Percentiles rank a stretch among this genome's conserved stretches.
phyloP scores from a whole-genome alignment of 225 moss, liverwort and hornwort genomes.

The Anthoceros angustus region DNA sequence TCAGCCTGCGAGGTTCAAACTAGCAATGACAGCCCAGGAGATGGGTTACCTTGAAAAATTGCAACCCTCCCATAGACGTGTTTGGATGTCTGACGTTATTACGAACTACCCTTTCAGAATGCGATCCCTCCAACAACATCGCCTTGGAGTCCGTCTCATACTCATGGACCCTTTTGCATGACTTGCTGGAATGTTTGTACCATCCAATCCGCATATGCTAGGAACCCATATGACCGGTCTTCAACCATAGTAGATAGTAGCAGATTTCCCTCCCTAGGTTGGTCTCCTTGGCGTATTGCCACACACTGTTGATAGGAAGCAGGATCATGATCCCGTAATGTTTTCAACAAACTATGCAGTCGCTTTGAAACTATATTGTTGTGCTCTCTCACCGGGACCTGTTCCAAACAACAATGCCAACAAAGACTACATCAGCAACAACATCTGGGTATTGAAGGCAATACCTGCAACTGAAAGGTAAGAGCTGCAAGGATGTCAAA shows the following conservation, averaged over 20 bases:
- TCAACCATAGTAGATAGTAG: conserved; percentile 64
- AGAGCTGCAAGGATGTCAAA: not conserved
- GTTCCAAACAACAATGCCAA: conserved; percentile 8
- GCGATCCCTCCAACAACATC: too few relatives aligned
- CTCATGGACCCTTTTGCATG: conserved; percentile 25
- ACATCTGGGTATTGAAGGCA: not conserved
- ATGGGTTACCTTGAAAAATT: too few relatives aligned
- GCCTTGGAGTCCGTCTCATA: too few relatives aligned
- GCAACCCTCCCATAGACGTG: too few relatives aligned
- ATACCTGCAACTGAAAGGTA: not conserved
- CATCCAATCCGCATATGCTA: conserved; percentile 77
- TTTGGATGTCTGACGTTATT: too few relatives aligned
- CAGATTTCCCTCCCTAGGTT: conserved; percentile 68
- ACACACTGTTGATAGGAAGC: conserved; percentile 52
- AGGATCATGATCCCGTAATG: conserved; percentile 34
- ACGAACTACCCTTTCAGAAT: too few relatives aligned
- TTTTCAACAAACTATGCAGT: conserved; percentile 30
- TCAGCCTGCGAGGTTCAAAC: too few relatives aligned
- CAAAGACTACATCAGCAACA: not conserved
- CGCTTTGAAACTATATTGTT: conserved; percentile 50
- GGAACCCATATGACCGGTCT: conserved; percentile 54
- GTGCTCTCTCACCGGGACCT: conserved; percentile 50
- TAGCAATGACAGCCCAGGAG: too few relatives aligned
- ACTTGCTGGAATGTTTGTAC: conserved; percentile 62
- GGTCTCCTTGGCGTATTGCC: conserved; percentile 74